Conservation (phyloP, 768 basidiomycete species). For the Dacryopinax spathularia region DNA sequence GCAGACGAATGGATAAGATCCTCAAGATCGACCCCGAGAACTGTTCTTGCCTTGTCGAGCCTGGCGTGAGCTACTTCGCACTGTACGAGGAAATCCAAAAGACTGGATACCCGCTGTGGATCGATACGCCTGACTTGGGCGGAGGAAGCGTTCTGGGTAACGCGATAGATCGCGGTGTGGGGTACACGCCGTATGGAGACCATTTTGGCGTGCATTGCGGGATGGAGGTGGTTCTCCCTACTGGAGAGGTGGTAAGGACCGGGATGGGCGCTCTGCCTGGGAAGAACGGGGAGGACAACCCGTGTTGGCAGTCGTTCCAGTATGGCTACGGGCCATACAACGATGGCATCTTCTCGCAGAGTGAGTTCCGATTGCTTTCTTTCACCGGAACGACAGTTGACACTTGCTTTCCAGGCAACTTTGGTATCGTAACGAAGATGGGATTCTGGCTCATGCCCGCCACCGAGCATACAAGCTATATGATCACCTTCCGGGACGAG, state of each 20-base stretch:
- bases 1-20: constrained; percentile 11
- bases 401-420: constrained; percentile 1
- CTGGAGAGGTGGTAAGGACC: constrained; percentile 12
- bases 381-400: no score
- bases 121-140: constrained; percentile 12
- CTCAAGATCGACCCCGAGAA: constrained; percentile 11
- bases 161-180: constrained; percentile 2
- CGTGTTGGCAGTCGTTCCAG: constrained; percentile 10
- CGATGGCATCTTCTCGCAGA: constrained; percentile 14
- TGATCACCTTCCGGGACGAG: constrained; percentile 10
- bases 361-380: background rate
- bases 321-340: constrained; percentile 13
- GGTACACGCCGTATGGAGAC: constrained; percentile 13
- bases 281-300: constrained; percentile 4
- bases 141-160: constrained; percentile 11
- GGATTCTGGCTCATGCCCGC: constrained; percentile 13
- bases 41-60: constrained; percentile 10
- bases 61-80: constrained; percentile 13
- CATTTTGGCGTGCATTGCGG: constrained; percentile 13
- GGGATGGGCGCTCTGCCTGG: constrained; percentile 13
- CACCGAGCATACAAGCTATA: constrained; percentile 11
- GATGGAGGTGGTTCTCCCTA: constrained; percentile 14
- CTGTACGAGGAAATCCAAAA: constrained; percentile 12
- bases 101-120: constrained; percentile 9
- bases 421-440: constrained; percentile 12